Conservation (phyloP, 371 early-diverging fungal species). For the Haplosporangium sp. region DNA sequence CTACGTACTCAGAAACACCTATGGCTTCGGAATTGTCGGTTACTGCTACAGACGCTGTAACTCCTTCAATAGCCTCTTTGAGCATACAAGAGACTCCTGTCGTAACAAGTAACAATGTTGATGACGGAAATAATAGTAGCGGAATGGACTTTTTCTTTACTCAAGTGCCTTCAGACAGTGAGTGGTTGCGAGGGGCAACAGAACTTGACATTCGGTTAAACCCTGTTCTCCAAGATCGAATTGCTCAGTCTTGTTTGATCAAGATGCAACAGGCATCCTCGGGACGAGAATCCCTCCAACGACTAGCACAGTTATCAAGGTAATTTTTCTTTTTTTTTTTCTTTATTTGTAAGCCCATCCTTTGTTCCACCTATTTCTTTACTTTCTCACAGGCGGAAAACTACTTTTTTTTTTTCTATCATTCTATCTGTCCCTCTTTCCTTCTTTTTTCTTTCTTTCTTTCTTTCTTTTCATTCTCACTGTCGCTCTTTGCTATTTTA, state of each 20-base stretch:
- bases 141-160: slow-evolving; percentile 24
- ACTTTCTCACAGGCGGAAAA: slow-evolving; percentile 2
- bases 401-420: background rate
- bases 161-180: slow-evolving; percentile 1
- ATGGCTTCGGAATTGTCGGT: background rate
- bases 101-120: slow-evolving; percentile 5
- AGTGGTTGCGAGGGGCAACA: slow-evolving; percentile 20
- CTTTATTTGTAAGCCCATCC: slow-evolving; percentile 1
- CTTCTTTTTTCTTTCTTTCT: background rate
- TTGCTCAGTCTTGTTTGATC: slow-evolving; percentile 27
- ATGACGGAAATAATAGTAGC: slow-evolving; percentile 1
- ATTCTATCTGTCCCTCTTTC: too few species aligned
- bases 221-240: slow-evolving; percentile 26
- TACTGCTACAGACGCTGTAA: background rate
- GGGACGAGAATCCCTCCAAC: slow-evolving; percentile 30
- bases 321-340: slow-evolving; percentile 3
- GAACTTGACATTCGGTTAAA: slow-evolving; percentile 29
- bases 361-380: background rate
- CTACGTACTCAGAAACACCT: slow-evolving; percentile 1
- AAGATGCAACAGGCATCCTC: slow-evolving; percentile 37
- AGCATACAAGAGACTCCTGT: slow-evolving; percentile 6
- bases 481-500: background rate
- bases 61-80: background rate
- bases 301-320: slow-evolving; percentile 31
- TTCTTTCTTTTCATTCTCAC: background rate